Base-by-base conservation (phyloP, 116 monocot genomes). In the Iris pallida region DNA sequence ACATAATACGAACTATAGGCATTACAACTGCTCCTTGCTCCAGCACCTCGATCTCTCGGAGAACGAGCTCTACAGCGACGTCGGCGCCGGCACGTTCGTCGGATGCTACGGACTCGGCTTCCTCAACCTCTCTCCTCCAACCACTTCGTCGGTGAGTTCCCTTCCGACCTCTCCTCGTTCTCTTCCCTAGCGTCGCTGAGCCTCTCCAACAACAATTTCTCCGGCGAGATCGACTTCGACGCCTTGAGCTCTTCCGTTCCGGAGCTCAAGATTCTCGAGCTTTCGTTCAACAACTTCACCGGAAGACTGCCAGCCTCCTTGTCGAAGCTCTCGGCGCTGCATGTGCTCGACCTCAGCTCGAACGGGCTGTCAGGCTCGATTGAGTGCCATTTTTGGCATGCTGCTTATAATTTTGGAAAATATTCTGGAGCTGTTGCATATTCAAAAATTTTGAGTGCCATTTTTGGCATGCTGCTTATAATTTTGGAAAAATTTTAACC, bases 281-380 rank as follows among this genome's bases (percentile, higher is more conserved):
- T 84, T 42, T 71, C 73, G 5, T 80, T 76, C 59, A 84, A 84
- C 57, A 59, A 70, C 45, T 47, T 84, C 12, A 73, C 10, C 14
- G 84, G 84, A 3, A 20, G 19, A 47, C 53, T 84, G 5, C 51
- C 60, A 5, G 73, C 48, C 9, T 52, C 70, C 48, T 16, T 79
- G 17, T 60, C 69, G 5, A 46, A 51, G 48, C 58, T 80, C 6
- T 1, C 65, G 13, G 16, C 7, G 14, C 69, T 84, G 4, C 74
- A 87, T 61, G 13, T 80, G 42, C 80, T 93, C 13, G 83, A 84
- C 55, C 73, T 93, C 62, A 86, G 89, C 77, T 84, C 81, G 0
- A 88, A 88, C 71, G 55, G 71, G 18, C 68, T 95, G 4, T 69
- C 78, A 0, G 91, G 91, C 0, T 6, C 59, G 0, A 86, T 95